phyloP scores from a whole-genome alignment of 164 flowering plant genomes.

The Dillenia suffruticosa region DNA sequence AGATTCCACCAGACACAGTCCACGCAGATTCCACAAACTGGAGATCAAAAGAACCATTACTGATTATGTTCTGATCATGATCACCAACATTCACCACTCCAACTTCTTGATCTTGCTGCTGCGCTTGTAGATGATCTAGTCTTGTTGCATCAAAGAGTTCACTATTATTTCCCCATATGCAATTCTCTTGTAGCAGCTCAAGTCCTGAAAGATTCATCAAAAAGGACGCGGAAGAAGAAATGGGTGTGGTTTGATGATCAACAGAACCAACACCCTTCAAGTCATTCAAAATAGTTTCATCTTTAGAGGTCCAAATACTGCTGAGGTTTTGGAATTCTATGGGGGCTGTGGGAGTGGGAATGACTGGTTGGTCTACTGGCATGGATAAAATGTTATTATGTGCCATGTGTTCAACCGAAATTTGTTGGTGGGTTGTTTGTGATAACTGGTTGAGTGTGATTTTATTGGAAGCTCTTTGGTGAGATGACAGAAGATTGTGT shows the following conservation, averaged over 20 bases:
- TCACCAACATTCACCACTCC: background rate
- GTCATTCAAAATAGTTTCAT: conserved; percentile 3
- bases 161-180: conserved; percentile 14
- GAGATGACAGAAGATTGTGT: conserved; percentile 40
- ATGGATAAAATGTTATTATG: background rate
- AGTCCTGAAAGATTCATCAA: conserved; percentile 18
- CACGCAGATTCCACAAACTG: conserved; percentile 37
- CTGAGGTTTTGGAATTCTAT: conserved; percentile 17
- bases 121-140: conserved; percentile 6
- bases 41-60: conserved; percentile 27
- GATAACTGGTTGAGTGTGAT: conserved; percentile 2
- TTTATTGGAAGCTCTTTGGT: conserved; percentile 7
- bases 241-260: conserved; percentile 12
- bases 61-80: conserved; percentile 12
- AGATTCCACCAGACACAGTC: conserved; percentile 29
- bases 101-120: conserved; percentile 1
- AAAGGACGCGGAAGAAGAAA: conserved; percentile 17
- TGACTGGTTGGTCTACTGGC: conserved; percentile 7
- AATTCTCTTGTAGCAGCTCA: conserved; percentile 19
- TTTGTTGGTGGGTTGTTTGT: conserved; percentile 10
- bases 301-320: conserved; percentile 14
- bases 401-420: background rate
- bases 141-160: conserved; percentile 13
- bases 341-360: conserved; percentile 8
- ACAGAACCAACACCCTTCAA: conserved; percentile 2